phyloP scores from a whole-genome alignment of 495 filamentous ascomycete species.

The Penicillium pulvis region DNA sequence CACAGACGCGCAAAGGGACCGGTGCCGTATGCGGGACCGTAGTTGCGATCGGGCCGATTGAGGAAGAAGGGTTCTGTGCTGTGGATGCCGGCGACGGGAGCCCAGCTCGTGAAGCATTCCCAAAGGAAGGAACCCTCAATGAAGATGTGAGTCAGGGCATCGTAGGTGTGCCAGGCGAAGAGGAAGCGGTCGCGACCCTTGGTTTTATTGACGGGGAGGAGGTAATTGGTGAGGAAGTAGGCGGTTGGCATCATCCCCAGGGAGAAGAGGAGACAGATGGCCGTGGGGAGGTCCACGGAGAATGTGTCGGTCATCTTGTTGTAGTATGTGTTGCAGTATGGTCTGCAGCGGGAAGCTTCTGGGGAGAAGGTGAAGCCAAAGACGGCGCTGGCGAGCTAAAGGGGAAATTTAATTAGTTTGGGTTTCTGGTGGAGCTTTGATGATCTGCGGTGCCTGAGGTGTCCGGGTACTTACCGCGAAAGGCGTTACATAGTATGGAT shows the following conservation, averaged over 20 bases:
- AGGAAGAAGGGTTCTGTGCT: constrained; percentile 54
- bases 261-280: constrained; percentile 54
- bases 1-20: constrained; percentile 71
- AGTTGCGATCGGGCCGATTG: constrained; percentile 55
- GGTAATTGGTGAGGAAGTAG: constrained; percentile 46
- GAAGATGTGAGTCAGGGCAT: constrained; percentile 83
- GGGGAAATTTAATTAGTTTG: neutral
- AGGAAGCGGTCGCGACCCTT: constrained; percentile 64
- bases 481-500: neutral
- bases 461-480: constrained; percentile 4
- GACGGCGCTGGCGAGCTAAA: neutral
- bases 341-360: neutral
- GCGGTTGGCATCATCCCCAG: constrained; percentile 57
- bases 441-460: constrained; percentile 7
- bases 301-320: constrained; percentile 27
- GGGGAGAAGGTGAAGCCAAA: neutral
- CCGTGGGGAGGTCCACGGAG: constrained; percentile 50
- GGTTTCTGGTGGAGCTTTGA: neutral
- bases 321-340: neutral
- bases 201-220: constrained; percentile 48
- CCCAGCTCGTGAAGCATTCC: constrained; percentile 83
- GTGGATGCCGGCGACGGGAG: constrained; percentile 41
- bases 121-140: constrained; percentile 91
- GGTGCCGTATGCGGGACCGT: constrained; percentile 71
- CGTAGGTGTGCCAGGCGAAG: constrained; percentile 95